Percentiles rank a stretch among this genome's conserved stretches.
Evolutionary conservation across 805 yeast species (phyloP).

Genomic region (Vanderwaltozyma polyspora): DNA sequence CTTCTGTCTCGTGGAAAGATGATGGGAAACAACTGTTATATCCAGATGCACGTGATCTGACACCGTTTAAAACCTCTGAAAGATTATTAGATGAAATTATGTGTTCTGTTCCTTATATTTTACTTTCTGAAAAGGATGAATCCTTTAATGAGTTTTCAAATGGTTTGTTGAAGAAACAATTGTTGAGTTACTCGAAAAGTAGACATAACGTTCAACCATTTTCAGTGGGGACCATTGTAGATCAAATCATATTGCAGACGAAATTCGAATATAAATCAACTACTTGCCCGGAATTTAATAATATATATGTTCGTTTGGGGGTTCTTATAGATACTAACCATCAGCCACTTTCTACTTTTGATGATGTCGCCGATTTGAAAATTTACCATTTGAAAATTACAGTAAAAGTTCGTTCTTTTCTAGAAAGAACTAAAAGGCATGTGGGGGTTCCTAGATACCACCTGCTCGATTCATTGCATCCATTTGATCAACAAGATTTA

Average conservation of each 20-base stretch:
- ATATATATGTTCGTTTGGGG: constrained; percentile 25
- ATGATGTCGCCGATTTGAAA: constrained; percentile 11
- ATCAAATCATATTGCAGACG: constrained; percentile 23
- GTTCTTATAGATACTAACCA: constrained; percentile 7
- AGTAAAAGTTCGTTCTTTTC: constrained; percentile 21
- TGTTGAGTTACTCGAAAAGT: constrained; percentile 24
- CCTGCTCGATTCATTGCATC: constrained; percentile 22
- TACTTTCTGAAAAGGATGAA: constrained; percentile 3
- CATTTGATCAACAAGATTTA: constrained; percentile 24
- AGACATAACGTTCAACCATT: constrained; percentile 13
- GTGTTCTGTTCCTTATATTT: constrained; percentile 30
- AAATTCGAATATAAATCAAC: constrained; percentile 19
- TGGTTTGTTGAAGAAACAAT: constrained; percentile 24
- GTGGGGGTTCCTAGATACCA: constrained; percentile 27
- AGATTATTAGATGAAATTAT: constrained; percentile 55
- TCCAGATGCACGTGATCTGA: constrained; percentile 8
- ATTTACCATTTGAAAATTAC: constrained; percentile 29
- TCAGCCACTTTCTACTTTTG: constrained; percentile 3
- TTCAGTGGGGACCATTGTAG: constrained; percentile 19
- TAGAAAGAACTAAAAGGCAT: constrained; percentile 21
- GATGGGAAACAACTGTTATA: constrained; percentile 22
- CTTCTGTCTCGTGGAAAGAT: too few species aligned
- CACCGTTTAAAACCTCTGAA: constrained; percentile 51
- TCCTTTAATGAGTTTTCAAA: constrained; percentile 3
- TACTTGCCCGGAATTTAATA: constrained; percentile 20